Evolutionary conservation across 805 yeast genomes (phyloP), one percentile per base, ranked within the genome.

Genomic region (Wickerhamiella bombiphila): DNA sequence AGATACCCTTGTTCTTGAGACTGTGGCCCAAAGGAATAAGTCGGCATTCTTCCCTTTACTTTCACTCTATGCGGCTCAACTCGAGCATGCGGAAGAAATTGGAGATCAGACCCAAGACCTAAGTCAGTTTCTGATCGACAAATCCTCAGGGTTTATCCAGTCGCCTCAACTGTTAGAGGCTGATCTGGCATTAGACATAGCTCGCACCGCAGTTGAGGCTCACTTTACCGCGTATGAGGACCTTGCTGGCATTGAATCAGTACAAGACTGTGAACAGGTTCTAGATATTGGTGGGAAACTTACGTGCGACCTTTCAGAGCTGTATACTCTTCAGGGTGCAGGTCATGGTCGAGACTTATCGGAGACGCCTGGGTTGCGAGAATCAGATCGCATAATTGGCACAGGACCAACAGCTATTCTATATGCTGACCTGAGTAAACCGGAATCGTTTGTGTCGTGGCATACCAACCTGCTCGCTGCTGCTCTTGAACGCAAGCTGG

Each of bases 381-480:
- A 72, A 0, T 68, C 70, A 42, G 96, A 88, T 50, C 64, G 83
- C 40, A 60, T 78, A 0, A 63, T 81, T 34, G 93, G 93, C 0
- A 34, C 44, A 2, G 52, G 51, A 3, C 88, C 91, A 0, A 39
- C 74, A 29, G 62, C 78, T 14, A 54, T 75, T 0, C 58, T 86
- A 2, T 82, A 83, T 48, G 93, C 86, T 11, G 75, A 77, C 48
- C 62, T 74, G 7, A 44, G 53, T 4, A 63, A 69, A n/a, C 54
- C 50, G 0, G 56, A 61, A 3, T 13, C 33, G 26, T 78, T 83
- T 47, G 60, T 60, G 13, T 60, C 60, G 4, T 76, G 80, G 59
- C 74, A 81, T 48, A 53, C 62, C 11, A 68, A 73, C 40, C 56
- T 88, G 36, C 66, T 63, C 41, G 67, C 69, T 28, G 72, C 75